Conservation (phyloP, 2,329 filamentous ascomycete species). For the Didymosphaeria variabile region DNA sequence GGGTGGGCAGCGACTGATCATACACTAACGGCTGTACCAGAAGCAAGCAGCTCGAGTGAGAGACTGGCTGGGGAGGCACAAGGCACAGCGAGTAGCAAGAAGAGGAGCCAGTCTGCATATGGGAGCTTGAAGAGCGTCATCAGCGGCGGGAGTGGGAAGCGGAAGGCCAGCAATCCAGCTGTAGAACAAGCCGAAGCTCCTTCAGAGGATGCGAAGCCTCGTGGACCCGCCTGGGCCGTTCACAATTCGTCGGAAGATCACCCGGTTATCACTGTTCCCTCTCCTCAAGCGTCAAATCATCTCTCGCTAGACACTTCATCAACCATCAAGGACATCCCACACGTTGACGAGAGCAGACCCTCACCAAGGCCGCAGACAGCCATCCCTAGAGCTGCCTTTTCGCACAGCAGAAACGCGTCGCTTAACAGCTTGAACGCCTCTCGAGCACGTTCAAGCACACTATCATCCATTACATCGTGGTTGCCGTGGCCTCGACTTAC, state of each 20-base stretch:
- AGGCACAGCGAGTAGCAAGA: slow-evolving; percentile 33
- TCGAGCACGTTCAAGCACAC: slow-evolving; percentile 36
- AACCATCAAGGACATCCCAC: slow-evolving; percentile 34
- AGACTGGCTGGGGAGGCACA: slow-evolving; percentile 44
- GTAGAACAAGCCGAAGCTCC: slow-evolving; percentile 31
- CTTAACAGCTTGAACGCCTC: slow-evolving; percentile 30
- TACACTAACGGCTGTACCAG: slow-evolving; percentile 57
- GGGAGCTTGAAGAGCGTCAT: slow-evolving; percentile 51
- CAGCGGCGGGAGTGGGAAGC: slow-evolving; percentile 44
- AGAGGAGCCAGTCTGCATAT: slow-evolving; percentile 48
- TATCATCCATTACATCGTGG: slow-evolving; percentile 47
- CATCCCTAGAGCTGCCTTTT: slow-evolving; percentile 10
- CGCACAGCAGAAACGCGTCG: slow-evolving; percentile 37
- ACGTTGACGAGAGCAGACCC: slow-evolving; percentile 18
- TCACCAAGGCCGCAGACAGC: slow-evolving; percentile 25
- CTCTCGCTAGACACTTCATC: slow-evolving; percentile 45
- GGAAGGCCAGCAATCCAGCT: slow-evolving; percentile 34
- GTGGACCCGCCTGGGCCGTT: slow-evolving; percentile 40
- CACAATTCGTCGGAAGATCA: slow-evolving; percentile 35
- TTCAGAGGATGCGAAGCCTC: slow-evolving; percentile 23
- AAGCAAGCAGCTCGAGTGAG: slow-evolving; percentile 58
- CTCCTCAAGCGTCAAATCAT: slow-evolving; percentile 47
- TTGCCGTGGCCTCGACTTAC: slow-evolving; percentile 45
- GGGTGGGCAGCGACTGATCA: slow-evolving; percentile 49
- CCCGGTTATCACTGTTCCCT: slow-evolving; percentile 43